These are phyloP conservation scores for Paecilomyces niveus DNA, from an alignment of 2,329 filamentous ascomycete species.

Conservation along the genomic window DNA sequence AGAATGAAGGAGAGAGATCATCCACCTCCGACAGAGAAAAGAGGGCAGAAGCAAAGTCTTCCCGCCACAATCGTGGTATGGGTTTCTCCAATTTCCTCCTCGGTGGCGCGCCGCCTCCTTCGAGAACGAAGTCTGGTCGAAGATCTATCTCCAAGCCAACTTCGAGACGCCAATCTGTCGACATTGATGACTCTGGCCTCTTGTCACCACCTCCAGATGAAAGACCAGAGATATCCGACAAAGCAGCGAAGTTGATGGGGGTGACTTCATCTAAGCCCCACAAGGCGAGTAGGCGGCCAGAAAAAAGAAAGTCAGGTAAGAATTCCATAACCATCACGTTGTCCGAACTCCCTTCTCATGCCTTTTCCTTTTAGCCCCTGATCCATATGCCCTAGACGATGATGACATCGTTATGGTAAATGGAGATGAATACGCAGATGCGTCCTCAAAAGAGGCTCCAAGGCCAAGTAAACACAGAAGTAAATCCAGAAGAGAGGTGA, in stretches of 20 bases:
- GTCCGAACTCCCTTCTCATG: constrained; percentile 1
- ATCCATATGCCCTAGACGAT: constrained; percentile 59
- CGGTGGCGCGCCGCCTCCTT: constrained; percentile 52
- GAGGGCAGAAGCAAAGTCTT: constrained; percentile 43
- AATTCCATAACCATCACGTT: constrained; percentile 1
- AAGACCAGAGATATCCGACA: constrained; percentile 57
- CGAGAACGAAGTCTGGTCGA: constrained; percentile 60
- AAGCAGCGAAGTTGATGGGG: constrained; percentile 73
- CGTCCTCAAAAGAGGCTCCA: constrained; percentile 24
- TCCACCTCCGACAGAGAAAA: constrained; percentile 67
- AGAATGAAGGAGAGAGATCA: constrained; percentile 55
- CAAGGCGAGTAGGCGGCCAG: constrained; percentile 42
- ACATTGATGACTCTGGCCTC: constrained; percentile 55
- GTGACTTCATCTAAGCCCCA: constrained; percentile 41
- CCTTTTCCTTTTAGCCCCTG: constrained; percentile 27
- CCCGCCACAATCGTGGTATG: constrained; percentile 50
- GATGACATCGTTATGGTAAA: constrained; percentile 57
- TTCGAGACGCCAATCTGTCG: constrained; percentile 63
- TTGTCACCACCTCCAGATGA: constrained; percentile 68
- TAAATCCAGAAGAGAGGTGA: constrained; percentile 33
- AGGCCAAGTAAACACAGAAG: constrained; percentile 24
- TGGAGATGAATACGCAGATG: constrained; percentile 32
- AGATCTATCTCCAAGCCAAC: constrained; percentile 48
- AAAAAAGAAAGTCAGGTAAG: constrained; percentile 42
- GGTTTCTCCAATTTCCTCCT: constrained; percentile 60